A percentile compares a stretch with the other conserved stretches of the same genome.
phyloP scores from a whole-genome alignment of 2,329 filamentous ascomycete species.

The Aspergillus awamori region DNA sequence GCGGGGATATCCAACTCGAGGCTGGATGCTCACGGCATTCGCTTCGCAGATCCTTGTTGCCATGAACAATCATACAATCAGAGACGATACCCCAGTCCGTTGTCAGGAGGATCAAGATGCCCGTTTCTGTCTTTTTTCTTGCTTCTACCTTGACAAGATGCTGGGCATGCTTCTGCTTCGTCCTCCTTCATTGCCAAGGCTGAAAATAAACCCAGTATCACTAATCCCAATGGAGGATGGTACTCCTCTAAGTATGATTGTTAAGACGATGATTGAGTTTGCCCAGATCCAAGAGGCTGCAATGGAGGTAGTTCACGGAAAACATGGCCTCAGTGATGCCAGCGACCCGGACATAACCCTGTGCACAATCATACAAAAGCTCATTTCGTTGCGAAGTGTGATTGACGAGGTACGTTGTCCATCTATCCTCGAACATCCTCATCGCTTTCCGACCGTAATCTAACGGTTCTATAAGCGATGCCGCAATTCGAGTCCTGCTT shows the following conservation, averaged over 20 bases:
- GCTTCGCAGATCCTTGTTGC: background rate
- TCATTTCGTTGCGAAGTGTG: background rate
- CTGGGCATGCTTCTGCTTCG: conserved; percentile 4
- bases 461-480: background rate
- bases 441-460: background rate
- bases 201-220: background rate
- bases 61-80: background rate
- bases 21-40: background rate
- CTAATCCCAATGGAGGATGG: background rate
- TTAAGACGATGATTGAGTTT: background rate
- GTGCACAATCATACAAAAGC: background rate
- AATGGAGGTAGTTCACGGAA: background rate
- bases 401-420: background rate
- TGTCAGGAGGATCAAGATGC: background rate
- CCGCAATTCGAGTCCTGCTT: background rate
- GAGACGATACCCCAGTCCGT: background rate
- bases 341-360: background rate
- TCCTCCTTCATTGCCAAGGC: background rate
- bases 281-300: background rate
- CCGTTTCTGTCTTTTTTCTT: background rate
- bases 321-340: background rate
- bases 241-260: background rate
- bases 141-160: background rate
- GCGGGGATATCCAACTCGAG: background rate
- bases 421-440: no score